Conservation (phyloP, 208 protist species). For the Leishmania amazonensis region DNA sequence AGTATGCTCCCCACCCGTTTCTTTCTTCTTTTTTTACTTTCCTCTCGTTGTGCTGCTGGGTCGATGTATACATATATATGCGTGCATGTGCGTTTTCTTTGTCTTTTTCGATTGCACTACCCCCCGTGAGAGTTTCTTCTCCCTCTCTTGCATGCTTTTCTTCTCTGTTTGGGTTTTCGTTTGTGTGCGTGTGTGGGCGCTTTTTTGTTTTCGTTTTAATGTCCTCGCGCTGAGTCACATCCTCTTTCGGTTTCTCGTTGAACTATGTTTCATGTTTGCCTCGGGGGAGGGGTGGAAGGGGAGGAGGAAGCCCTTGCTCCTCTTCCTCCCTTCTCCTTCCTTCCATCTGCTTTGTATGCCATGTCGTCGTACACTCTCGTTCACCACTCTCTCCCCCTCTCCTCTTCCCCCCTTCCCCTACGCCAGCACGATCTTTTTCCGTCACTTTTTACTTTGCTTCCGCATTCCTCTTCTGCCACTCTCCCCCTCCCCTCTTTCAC, state of each 20-base stretch:
- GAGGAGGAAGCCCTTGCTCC: neutral
- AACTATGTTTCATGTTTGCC: neutral
- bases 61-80: slow-evolving; percentile 12
- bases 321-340: neutral
- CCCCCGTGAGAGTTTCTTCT: neutral
- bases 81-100: neutral
- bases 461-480: neutral
- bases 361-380: neutral
- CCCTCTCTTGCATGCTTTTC: slow-evolving; percentile 3
- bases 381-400: neutral
- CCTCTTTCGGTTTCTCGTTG: neutral
- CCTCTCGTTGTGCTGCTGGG: neutral
- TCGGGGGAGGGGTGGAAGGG: neutral
- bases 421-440: neutral
- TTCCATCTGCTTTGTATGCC: neutral
- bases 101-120: neutral
- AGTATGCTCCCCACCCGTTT: neutral
- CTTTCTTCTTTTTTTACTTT: neutral
- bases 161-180: neutral
- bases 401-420: slow-evolving; percentile 3
- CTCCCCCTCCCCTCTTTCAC: neutral
- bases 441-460: slow-evolving; percentile 4
- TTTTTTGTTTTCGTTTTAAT: neutral
- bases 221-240: neutral
- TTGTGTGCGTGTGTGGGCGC: slow-evolving; percentile 1